Evolutionary conservation across 768 basidiomycete species (phyloP), one percentile per base, ranked within the genome.

Genomic region (Lactarius indigo): DNA sequence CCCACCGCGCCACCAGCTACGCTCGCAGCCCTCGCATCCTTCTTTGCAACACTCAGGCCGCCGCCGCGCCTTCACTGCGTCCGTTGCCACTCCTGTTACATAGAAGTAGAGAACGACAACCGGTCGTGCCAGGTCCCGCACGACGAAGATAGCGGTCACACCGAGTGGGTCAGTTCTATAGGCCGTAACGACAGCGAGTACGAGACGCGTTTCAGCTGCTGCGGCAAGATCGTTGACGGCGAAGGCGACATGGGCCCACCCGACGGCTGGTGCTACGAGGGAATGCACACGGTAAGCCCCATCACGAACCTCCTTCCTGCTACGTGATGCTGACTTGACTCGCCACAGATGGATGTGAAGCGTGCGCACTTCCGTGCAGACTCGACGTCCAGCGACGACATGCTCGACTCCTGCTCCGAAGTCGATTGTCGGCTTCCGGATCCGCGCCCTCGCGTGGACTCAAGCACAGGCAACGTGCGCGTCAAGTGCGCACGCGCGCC

Each of bases 251-350:
- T 88, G 78, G 91, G 91, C 0, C 91, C 91, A 1, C 91, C 91
- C 1, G 89, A 91, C 73, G 91, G 91, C 1, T 93, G 90, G 89
- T 93, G 91, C 72, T 92, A 91, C 71, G 90, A 92, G 74, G 91
- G 91, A 5, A 84, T 82, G 74, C 91, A 93, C 74, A 92, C 91
- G 8, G 87, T 87, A 59, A 67, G 85, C 82, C 52, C 18, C 15
- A 10, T 23, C 59, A 13, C 15, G 31, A 17, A 1, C 12, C 61
- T 17, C 41, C 44, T 37, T 33, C n/a, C 15, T 15, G 9, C 12
- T 47, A 18, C 20, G 13, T 15, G 30, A 64, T 57, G 57, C 30
- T 63, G 2, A 15, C 47, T 56, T 58, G 42, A 61, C 61, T 28
- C 57, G 55, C 12, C 59, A 42, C 66, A 92, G 90, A 88, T 84